Evolutionary conservation across 768 basidiomycete species (phyloP).

Genomic region (Russula emetica): DNA sequence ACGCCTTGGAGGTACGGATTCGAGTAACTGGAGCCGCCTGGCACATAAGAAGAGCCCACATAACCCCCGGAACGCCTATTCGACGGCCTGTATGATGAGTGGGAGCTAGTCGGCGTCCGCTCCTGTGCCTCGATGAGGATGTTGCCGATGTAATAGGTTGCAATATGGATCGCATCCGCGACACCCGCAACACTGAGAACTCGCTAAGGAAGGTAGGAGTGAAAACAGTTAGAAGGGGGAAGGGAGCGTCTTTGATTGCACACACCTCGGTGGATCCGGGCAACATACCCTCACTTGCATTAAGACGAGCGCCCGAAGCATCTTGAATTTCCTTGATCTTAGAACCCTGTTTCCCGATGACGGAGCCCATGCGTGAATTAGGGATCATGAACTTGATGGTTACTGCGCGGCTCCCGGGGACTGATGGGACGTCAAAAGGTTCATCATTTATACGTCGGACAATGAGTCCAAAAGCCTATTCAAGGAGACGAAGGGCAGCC

Average conservation of each 20-base stretch:
- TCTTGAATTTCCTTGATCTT: slow-evolving; percentile 99
- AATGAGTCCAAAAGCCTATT: slow-evolving; percentile 96
- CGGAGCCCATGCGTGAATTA: slow-evolving; percentile 98
- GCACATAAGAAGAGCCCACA: slow-evolving; percentile 61
- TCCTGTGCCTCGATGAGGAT: slow-evolving; percentile 93
- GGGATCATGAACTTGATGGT: slow-evolving; percentile 99
- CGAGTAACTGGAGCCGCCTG: slow-evolving; percentile 63
- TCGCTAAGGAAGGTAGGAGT: slow-evolving; percentile 50
- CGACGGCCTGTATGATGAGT: slow-evolving; percentile 67
- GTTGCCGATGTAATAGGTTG: slow-evolving; percentile 98
- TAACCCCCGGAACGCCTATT: slow-evolving; percentile 43
- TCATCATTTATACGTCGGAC: slow-evolving; percentile 99
- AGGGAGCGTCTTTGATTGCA: slow-evolving; percentile 26
- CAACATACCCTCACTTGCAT: slow-evolving; percentile 97
- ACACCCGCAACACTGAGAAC: slow-evolving; percentile 97
- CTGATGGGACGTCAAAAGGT: slow-evolving; percentile 95
- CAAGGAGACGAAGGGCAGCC: slow-evolving; percentile 3
- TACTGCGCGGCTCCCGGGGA: slow-evolving; percentile 95
- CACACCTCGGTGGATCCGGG: slow-evolving; percentile 98
- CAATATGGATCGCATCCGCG: slow-evolving; percentile 98
- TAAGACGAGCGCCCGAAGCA: slow-evolving; percentile 91
- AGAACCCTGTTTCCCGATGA: slow-evolving; percentile 94
- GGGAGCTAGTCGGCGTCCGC: slow-evolving; percentile 64
- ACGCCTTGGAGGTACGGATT: slow-evolving; percentile 38
- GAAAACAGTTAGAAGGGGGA: slow-evolving; percentile 11